Conservation (phyloP, 345 rosid species). For the Arabidopsis suecica region DNA sequence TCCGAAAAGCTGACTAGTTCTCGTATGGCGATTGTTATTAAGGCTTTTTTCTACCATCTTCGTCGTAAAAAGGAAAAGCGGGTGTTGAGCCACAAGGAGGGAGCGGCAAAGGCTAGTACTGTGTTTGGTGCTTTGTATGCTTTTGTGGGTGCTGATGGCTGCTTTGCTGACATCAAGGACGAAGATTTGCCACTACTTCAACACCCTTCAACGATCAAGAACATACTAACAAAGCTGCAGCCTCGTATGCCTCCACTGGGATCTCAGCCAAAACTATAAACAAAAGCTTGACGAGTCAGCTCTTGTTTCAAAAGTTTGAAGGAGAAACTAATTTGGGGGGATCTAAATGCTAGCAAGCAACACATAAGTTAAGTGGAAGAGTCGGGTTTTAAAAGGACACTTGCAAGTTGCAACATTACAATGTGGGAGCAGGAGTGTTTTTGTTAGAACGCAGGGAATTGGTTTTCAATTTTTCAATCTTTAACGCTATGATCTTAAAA, state of each 20-base stretch:
- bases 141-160: constrained; percentile 68
- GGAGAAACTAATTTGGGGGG: no score
- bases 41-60: constrained; percentile 60
- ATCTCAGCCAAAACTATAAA: no score
- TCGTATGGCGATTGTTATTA: no score
- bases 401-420: no score
- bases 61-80: constrained; percentile 61
- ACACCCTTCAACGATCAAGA: neutral
- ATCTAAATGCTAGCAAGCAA: no score
- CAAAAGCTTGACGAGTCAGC: no score
- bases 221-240: no score
- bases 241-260: neutral
- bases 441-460: neutral
- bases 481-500: neutral
- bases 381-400: no score
- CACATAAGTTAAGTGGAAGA: no score
- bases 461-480: neutral
- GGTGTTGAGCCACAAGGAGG: no score
- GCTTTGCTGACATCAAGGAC: constrained; percentile 69
- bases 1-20: no score
- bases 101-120: constrained; percentile 8
- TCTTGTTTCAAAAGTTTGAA: no score
- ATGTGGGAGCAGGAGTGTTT: neutral
- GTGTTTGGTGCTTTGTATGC: constrained; percentile 77
- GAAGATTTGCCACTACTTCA: constrained; percentile 60